These are phyloP conservation scores for Mycena polygramma DNA, from an alignment of 768 basidiomycete genomes.

Conservation along the genomic window DNA sequence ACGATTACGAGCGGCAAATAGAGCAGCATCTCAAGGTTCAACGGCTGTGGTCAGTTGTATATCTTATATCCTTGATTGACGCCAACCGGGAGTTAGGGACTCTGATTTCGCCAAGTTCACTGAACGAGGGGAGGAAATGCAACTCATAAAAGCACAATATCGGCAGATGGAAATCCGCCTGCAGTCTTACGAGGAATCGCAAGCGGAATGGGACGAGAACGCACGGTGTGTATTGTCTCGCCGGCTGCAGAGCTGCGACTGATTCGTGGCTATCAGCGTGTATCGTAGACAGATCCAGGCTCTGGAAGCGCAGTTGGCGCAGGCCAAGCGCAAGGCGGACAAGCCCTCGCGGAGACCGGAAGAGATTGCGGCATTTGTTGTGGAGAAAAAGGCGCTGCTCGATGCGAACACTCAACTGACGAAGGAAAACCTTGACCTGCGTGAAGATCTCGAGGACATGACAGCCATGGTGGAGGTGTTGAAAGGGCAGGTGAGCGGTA, in stretches of 20 bases:
- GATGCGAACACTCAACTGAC: conserved; percentile 65
- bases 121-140: conserved; percentile 70
- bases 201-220: conserved; percentile 66
- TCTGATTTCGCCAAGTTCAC: conserved; percentile 80
- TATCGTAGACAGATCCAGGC: conserved; percentile 73
- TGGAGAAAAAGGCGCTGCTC: conserved; percentile 61
- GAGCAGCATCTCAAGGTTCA: conserved; percentile 85
- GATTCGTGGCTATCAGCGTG: conserved; percentile 51
- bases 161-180: conserved; percentile 77
- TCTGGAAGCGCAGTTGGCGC: conserved; percentile 68
- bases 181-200: conserved; percentile 68
- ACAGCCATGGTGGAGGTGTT: conserved; percentile 78
- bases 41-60: conserved; percentile 74
- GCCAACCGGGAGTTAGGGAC: conserved; percentile 63
- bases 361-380: conserved; percentile 60
- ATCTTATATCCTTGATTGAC: not conserved
- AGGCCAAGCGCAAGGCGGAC: conserved; percentile 59
- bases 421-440: conserved; percentile 69
- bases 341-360: conserved; percentile 47
- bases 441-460: conserved; percentile 74
- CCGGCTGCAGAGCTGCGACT: not conserved
- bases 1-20: conserved; percentile 90
- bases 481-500: conserved; percentile 67
- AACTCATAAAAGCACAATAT: conserved; percentile 67
- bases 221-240: conserved; percentile 63